Evolutionary conservation across 805 yeast genomes (phyloP).

Genomic region (Wickerhamomyces kurtzmanii): DNA sequence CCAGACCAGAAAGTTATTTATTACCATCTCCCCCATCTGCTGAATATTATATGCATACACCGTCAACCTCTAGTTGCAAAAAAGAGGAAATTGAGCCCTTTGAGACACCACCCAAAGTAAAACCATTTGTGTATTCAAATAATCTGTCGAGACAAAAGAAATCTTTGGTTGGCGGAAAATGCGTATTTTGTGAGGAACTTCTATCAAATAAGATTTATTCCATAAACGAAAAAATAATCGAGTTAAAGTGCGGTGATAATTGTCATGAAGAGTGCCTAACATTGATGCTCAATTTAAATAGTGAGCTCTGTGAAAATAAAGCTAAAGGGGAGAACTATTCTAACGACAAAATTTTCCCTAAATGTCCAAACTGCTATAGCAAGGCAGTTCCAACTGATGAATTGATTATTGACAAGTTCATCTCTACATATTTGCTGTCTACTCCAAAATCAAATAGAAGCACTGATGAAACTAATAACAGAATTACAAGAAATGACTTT

Average conservation of each 20-base stretch:
- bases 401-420: constrained; percentile 7
- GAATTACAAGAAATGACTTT: too few species aligned
- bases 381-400: constrained; percentile 14
- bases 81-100: too few species aligned
- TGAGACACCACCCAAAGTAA: constrained; percentile 11
- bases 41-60: too few species aligned
- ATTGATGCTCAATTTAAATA: constrained; percentile 8
- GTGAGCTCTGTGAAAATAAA: background rate
- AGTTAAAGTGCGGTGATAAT: constrained; percentile 32
- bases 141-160: constrained; percentile 8
- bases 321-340: constrained; percentile 1
- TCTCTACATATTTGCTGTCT: constrained; percentile 10
- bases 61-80: too few species aligned
- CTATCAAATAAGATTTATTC: constrained; percentile 23
- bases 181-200: constrained; percentile 35
- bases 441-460: constrained; percentile 4
- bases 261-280: constrained; percentile 36
- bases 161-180: constrained; percentile 12
- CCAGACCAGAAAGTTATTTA: too few species aligned
- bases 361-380: constrained; percentile 11
- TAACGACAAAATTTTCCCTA: constrained; percentile 13
- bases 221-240: constrained; percentile 24
- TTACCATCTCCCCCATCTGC: too few species aligned
- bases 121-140: constrained; percentile 9
- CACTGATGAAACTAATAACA: background rate